Conservation (phyloP, 2,329 filamentous ascomycete species). For the Paraconiothyrium sp. region DNA sequence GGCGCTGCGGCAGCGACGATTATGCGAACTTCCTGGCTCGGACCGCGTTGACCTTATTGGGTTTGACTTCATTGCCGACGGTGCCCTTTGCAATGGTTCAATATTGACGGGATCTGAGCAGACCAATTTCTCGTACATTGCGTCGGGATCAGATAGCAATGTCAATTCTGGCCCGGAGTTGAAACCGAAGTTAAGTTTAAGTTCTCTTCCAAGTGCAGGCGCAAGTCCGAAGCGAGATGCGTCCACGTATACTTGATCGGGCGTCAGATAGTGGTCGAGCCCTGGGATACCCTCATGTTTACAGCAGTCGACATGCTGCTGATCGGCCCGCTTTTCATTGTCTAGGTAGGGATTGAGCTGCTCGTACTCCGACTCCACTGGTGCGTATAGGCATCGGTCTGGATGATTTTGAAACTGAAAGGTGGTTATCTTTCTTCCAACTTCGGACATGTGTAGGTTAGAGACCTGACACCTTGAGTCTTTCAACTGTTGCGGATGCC, state of each 20-base stretch:
- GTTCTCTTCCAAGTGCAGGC: background rate
- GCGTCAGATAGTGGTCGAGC: background rate
- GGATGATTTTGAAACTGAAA: background rate
- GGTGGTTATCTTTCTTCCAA: background rate
- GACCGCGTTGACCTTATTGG: background rate
- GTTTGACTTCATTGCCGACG: slow-evolving; percentile 9
- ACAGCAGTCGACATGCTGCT: background rate
- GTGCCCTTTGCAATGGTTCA: background rate
- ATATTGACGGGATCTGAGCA: background rate
- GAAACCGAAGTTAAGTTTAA: background rate
- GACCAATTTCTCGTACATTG: background rate
- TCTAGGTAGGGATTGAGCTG: background rate
- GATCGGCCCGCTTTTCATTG: background rate
- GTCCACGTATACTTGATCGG: background rate
- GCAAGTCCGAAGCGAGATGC: background rate
- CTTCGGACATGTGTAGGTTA: background rate
- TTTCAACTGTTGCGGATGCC: background rate
- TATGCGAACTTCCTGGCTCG: slow-evolving; percentile 13
- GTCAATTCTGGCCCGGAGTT: background rate
- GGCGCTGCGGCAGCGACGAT: slow-evolving; percentile 18
- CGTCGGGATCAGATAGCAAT: background rate
- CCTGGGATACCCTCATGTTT: background rate
- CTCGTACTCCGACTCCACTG: background rate
- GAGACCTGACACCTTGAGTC: background rate
- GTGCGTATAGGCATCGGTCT: background rate